phyloP scores from a whole-genome alignment of 2,329 filamentous ascomycete genomes.

The Samsoniella hepiali region DNA sequence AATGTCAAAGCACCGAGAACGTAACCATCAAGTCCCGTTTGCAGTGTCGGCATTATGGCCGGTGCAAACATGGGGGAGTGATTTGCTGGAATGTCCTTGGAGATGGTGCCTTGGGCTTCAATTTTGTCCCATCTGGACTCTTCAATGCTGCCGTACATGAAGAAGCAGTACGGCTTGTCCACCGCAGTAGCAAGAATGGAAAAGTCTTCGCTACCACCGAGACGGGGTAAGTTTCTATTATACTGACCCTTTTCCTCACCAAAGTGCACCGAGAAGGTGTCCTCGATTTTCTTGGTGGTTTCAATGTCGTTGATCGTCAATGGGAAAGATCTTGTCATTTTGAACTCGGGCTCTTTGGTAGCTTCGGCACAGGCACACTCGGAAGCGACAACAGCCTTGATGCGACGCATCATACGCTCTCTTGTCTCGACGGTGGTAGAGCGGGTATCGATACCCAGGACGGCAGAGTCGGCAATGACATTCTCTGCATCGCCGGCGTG shows the following conservation, averaged over 20 bases:
- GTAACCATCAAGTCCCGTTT: constrained; percentile 24
- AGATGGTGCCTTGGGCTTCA: constrained; percentile 16
- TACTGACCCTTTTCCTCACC: constrained; percentile 28
- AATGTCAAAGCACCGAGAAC: constrained; percentile 23
- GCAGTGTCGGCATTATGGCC: constrained; percentile 25
- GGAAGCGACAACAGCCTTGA: constrained; percentile 45
- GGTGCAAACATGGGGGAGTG: constrained; percentile 28
- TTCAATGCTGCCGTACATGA: constrained; percentile 23
- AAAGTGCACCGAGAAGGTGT: constrained; percentile 46
- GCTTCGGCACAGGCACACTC: constrained; percentile 51
- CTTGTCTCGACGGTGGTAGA: constrained; percentile 32
- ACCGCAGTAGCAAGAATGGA: constrained; percentile 24
- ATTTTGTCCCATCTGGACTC: constrained; percentile 22
- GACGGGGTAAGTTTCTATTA: constrained; percentile 37
- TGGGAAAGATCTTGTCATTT: constrained; percentile 41
- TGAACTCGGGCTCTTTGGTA: constrained; percentile 41
- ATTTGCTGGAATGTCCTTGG: constrained; percentile 26
- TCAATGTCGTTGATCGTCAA: constrained; percentile 49
- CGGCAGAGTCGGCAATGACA: constrained; percentile 41
- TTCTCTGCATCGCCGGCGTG: constrained; percentile 43
- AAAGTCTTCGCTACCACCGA: constrained; percentile 57
- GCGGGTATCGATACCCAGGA: constrained; percentile 41
- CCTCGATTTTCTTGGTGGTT: constrained; percentile 40
- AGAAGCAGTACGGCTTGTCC: constrained; percentile 24
- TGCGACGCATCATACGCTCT: constrained; percentile 33